Conservation (phyloP, 73 alveolate species). For the Tetrahymena elliotti region DNA sequence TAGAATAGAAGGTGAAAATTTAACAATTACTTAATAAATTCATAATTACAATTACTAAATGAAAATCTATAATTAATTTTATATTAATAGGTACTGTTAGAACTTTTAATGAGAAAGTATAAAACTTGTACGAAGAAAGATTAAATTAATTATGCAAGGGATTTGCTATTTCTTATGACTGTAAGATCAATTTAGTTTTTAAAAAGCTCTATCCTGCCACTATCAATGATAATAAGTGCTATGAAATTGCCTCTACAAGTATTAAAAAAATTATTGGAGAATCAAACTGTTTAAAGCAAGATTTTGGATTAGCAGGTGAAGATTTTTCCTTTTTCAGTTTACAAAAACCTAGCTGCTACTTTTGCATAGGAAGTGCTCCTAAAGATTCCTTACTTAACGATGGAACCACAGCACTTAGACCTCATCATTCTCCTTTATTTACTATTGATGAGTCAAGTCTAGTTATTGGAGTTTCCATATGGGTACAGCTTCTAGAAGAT, state of each 20-base stretch:
- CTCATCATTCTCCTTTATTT: constrained; percentile 10
- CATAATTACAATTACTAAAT: no score
- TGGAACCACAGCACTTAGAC: not conserved
- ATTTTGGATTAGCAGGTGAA: constrained; percentile 21
- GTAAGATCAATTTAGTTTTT: not conserved
- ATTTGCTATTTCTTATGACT: not conserved
- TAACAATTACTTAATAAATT: not conserved
- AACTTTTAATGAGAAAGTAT: not conserved
- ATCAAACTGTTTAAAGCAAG: not conserved
- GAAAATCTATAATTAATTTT: no score
- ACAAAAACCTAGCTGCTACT: constrained; percentile 11
- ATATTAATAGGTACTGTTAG: constrained; percentile 28
- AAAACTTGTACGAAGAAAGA: not conserved
- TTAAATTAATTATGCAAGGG: constrained; percentile 15
- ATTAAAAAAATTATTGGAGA: not conserved
- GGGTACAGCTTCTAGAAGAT: constrained; percentile 2
- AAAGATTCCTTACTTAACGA: not conserved
- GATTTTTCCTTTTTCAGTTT: constrained; percentile 13
- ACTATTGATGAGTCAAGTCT: constrained; percentile 24
- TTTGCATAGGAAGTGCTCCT: constrained; percentile 5
- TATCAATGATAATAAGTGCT: not conserved
- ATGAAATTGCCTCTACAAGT: not conserved
- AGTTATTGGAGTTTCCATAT: constrained; percentile 10
- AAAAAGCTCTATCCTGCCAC: not conserved
- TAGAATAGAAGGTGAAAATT: not conserved